Evolutionary conservation across 345 rosid genomes (phyloP).

Genomic region (Arabidopsis arenosa): DNA sequence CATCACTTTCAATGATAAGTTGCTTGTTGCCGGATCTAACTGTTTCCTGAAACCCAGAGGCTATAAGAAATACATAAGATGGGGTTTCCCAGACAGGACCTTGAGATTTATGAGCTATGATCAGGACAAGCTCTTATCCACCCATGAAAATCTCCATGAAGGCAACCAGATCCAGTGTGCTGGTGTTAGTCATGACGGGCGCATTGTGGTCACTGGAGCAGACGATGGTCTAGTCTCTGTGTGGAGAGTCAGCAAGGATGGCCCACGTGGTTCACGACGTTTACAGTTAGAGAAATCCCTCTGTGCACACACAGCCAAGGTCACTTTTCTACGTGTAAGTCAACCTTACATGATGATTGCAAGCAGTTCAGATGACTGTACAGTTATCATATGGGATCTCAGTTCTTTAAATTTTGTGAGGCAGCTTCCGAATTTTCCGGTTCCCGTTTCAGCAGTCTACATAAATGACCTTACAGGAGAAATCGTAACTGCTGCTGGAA

Average conservation of each 20-base stretch:
- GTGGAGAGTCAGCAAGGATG: conserved; percentile 75
- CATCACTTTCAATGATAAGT: conserved; percentile 67
- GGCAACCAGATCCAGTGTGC: conserved; percentile 86
- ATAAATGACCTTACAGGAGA: conserved; percentile 89
- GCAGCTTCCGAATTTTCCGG: conserved; percentile 79
- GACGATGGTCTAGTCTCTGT: conserved; percentile 81
- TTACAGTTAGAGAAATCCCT: conserved; percentile 72
- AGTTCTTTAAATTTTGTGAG: conserved; percentile 74
- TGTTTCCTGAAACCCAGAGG: conserved; percentile 82
- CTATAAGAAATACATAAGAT: conserved; percentile 70
- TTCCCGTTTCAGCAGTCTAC: conserved; percentile 76
- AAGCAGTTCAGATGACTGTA: conserved; percentile 92
- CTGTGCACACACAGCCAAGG: conserved; percentile 71
- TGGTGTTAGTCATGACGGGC: conserved; percentile 86
- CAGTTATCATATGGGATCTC: conserved; percentile 92
- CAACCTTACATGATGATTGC: conserved; percentile 94
- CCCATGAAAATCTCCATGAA: conserved; percentile 94
- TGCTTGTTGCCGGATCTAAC: conserved; percentile 69
- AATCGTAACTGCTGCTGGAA: conserved; percentile 88
- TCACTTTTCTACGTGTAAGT: conserved; percentile 85
- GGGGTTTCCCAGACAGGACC: conserved; percentile 96
- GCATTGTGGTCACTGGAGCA: conserved; percentile 79
- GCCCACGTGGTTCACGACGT: conserved; percentile 56
- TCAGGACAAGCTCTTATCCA: conserved; percentile 82
- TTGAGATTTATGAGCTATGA: conserved; percentile 92